Evolutionary conservation across 345 rosid genomes (phyloP).

Genomic region (Aquilaria yunnanensis): DNA sequence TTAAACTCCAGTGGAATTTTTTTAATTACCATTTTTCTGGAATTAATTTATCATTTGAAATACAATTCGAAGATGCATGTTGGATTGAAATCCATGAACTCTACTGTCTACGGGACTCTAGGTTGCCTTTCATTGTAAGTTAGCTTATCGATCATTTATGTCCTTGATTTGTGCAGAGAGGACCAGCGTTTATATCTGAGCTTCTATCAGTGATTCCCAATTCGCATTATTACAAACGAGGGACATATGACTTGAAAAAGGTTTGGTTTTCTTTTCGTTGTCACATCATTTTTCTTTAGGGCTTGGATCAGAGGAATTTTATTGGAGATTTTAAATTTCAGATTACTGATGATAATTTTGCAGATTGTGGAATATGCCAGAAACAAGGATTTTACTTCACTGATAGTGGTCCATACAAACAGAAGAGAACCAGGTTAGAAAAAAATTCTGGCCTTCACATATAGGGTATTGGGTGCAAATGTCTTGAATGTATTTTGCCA

Average conservation of each 20-base stretch:
- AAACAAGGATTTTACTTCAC: conserved; percentile 69
- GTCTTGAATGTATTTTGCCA: background rate
- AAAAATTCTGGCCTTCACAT: conserved; percentile 1
- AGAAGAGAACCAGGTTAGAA: conserved; percentile 87
- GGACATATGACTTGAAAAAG: conserved; percentile 92
- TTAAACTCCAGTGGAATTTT: background rate
- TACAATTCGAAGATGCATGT: background rate
- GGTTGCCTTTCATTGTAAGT: background rate
- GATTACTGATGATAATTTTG: conserved; percentile 2
- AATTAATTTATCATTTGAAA: background rate
- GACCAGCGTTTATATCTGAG: conserved; percentile 78
- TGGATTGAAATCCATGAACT: background rate
- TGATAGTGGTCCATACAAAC: conserved; percentile 78
- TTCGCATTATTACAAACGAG: conserved; percentile 71
- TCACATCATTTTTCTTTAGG: background rate
- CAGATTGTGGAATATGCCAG: conserved; percentile 90
- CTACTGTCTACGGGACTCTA: too few relatives aligned
- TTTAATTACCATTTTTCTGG: background rate
- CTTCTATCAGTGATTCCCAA: conserved; percentile 78
- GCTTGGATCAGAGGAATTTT: background rate
- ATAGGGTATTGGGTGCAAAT: background rate
- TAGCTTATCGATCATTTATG: conserved; percentile 1
- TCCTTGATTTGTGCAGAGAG: conserved; percentile 47
- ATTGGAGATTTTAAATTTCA: background rate
- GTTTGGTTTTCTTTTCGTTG: conserved; percentile 23